phyloP scores from a whole-genome alignment of 2,329 filamentous ascomycete genomes.

The Cladosporium velox region DNA sequence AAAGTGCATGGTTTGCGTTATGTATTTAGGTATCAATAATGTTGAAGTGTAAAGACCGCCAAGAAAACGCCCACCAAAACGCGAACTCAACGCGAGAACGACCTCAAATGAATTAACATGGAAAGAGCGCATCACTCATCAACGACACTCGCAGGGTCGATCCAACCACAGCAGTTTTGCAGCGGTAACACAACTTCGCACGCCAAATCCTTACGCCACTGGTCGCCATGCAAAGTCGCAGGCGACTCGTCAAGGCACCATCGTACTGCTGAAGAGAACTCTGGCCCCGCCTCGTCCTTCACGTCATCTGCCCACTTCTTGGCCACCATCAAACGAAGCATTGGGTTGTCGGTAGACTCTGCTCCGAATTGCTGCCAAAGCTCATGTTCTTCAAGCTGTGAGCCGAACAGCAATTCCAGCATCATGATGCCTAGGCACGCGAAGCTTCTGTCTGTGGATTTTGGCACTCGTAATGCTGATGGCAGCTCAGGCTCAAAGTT shows the following conservation, averaged over 20 bases:
- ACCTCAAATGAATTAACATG: no score
- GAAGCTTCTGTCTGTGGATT: conserved; percentile 23
- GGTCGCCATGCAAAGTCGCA: conserved; percentile 23
- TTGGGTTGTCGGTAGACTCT: neutral
- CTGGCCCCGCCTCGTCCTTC: conserved; percentile 20
- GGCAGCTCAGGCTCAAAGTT: conserved; percentile 18
- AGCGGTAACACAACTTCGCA: conserved; percentile 24
- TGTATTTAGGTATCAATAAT: no score
- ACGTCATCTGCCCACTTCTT: conserved; percentile 18
- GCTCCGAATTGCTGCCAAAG: conserved; percentile 19
- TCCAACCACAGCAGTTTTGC: conserved; percentile 23
- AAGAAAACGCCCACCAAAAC: neutral
- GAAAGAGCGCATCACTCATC: neutral
- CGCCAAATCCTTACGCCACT: conserved; percentile 24
- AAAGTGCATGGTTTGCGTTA: no score
- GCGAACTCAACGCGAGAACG: neutral
- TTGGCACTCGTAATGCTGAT: neutral
- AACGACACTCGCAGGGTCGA: neutral
- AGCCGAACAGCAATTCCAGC: conserved; percentile 22
- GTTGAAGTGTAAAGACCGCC: neutral
- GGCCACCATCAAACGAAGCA: conserved; percentile 21
- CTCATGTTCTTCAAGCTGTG: conserved; percentile 17
- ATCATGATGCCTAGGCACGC: conserved; percentile 25
- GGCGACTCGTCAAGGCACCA: conserved; percentile 26
- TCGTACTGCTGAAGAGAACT: conserved; percentile 9